Conservation (phyloP, 1,139 yeast genomes). For the Lodderomyces beijingensis region DNA sequence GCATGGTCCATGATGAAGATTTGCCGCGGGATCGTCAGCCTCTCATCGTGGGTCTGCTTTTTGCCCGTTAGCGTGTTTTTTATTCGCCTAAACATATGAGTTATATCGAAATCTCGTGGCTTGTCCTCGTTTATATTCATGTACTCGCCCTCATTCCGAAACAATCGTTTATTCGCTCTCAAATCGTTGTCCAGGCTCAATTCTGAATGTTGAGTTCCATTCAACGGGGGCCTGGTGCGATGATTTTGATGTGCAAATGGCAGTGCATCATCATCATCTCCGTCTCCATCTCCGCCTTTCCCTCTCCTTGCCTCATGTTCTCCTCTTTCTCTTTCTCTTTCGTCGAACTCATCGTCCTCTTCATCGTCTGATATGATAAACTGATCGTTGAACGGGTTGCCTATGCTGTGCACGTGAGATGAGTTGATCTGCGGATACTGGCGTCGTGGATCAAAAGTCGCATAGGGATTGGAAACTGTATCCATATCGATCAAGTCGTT, state of each 20-base stretch:
- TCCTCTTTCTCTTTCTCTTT: slow-evolving; percentile 7
- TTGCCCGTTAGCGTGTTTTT: slow-evolving; percentile 12
- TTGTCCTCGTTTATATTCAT: slow-evolving; percentile 19
- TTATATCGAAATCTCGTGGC: slow-evolving; percentile 50
- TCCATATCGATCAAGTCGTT: slow-evolving; percentile 33
- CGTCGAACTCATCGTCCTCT: slow-evolving; percentile 11
- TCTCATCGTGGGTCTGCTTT: slow-evolving; percentile 5
- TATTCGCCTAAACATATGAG: slow-evolving; percentile 35
- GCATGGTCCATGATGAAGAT: slow-evolving; percentile 62
- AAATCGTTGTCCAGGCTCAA: not conserved
- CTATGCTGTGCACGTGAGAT: slow-evolving; percentile 3
- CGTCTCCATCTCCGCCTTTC: slow-evolving; percentile 5
- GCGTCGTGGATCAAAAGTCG: slow-evolving; percentile 12
- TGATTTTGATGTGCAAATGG: slow-evolving; percentile 1
- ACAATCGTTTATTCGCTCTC: not conserved
- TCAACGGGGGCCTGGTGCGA: not conserved
- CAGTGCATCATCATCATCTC: not conserved
- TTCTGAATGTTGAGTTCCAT: not conserved
- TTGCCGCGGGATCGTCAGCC: slow-evolving; percentile 48
- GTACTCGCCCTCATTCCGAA: slow-evolving; percentile 11
- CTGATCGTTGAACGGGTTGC: slow-evolving; percentile 21
- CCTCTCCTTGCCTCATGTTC: too few relatives aligned
- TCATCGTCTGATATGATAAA: slow-evolving; percentile 36
- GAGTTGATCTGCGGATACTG: slow-evolving; percentile 8
- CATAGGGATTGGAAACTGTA: slow-evolving; percentile 14